phyloP scores from a whole-genome alignment of 352 stramenopile genomes.

The Achlya hypogyna region DNA sequence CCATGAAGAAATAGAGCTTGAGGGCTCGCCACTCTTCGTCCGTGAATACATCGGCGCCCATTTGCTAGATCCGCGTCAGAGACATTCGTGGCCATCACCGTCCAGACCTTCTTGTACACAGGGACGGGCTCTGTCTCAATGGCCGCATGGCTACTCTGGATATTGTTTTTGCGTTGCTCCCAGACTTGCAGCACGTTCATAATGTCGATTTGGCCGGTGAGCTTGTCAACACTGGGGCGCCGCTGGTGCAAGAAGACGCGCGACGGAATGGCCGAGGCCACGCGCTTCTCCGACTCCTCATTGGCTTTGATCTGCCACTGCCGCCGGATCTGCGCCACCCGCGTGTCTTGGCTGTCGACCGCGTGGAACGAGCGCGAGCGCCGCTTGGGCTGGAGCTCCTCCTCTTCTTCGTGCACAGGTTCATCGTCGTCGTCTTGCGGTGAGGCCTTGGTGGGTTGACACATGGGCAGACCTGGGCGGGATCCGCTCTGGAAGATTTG shows the following conservation, averaged over 20 bases:
- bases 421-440: conserved; percentile 1
- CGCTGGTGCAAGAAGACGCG: background rate
- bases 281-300: conserved; percentile 7
- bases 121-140: background rate
- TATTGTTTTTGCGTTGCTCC: conserved; percentile 11
- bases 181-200: conserved; percentile 15
- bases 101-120: background rate
- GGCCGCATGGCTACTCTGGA: background rate
- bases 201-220: conserved; percentile 16
- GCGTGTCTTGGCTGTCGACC: conserved; percentile 4
- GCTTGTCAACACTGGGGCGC: conserved; percentile 13
- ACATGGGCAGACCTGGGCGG: conserved; percentile 1
- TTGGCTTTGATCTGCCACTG: conserved; percentile 14
- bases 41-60: conserved; percentile 52
- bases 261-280: background rate
- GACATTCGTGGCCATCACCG: background rate
- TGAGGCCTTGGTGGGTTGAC: background rate
- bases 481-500: conserved; percentile 11
- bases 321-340: conserved; percentile 8
- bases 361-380: conserved; percentile 11
- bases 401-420: background rate
- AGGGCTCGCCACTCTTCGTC: conserved; percentile 63
- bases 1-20: conserved; percentile 59
- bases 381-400: background rate
- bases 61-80: background rate